These are phyloP conservation scores for Corinectria fuckeliana DNA, from an alignment of 2,329 filamentous ascomycete species.

Conservation along the genomic window DNA sequence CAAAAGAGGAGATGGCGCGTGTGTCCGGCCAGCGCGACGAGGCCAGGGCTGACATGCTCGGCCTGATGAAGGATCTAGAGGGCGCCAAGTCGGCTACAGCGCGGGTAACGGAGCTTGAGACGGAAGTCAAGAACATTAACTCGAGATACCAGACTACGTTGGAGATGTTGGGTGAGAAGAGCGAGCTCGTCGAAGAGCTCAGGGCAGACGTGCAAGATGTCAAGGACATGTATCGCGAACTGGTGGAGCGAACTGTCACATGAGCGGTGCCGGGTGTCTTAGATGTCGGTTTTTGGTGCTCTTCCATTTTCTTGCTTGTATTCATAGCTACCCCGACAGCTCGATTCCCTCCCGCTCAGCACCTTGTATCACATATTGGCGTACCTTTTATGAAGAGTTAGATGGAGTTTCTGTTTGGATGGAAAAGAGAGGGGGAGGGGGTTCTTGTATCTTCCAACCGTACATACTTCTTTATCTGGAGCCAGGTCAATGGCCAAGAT, in stretches of 20 bases:
- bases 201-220: constrained; percentile 88
- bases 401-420: constrained; percentile 24
- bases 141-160: constrained; percentile 87
- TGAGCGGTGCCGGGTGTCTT: constrained; percentile 43
- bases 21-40: constrained; percentile 89
- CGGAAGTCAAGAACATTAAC: constrained; percentile 71
- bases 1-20: constrained; percentile 83
- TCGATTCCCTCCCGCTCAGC: constrained; percentile 87
- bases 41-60: constrained; percentile 88
- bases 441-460: constrained; percentile 7
- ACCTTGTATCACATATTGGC: constrained; percentile 76
- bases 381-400: constrained; percentile 59
- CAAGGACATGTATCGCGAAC: constrained; percentile 93
- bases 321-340: constrained; percentile 44
- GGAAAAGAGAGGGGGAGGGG: constrained; percentile 4
- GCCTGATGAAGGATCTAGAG: constrained; percentile 86
- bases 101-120: constrained; percentile 70
- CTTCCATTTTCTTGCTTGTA: constrained; percentile 27
- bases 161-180: constrained; percentile 96
- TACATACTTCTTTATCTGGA: constrained; percentile 79
- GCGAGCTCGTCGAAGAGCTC: constrained; percentile 91
- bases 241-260: constrained; percentile 84
- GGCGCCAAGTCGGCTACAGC: constrained; percentile 65
- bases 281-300: constrained; percentile 12
- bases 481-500: constrained; percentile 79